phyloP scores from a whole-genome alignment of 208 protist genomes.

The Acanthamoeba royreba region DNA sequence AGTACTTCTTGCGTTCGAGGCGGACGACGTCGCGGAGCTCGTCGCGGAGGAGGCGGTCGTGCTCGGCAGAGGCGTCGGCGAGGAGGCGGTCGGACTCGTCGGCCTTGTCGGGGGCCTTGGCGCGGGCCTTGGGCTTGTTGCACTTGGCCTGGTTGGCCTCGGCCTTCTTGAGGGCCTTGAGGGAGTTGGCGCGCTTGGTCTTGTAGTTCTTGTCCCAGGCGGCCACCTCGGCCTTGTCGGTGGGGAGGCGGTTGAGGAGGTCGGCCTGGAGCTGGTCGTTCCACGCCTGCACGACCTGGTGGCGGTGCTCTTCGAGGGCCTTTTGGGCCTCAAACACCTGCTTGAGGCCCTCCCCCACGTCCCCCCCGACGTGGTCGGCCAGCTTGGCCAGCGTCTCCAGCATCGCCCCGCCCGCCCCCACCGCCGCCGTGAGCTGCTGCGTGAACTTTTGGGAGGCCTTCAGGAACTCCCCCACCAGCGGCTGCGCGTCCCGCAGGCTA shows the following conservation, averaged over 20 bases:
- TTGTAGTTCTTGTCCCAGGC: conserved; percentile 8
- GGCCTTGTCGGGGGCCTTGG: not conserved
- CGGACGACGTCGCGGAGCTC: not conserved
- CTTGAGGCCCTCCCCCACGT: not conserved
- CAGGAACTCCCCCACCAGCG: not conserved
- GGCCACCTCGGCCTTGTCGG: not conserved
- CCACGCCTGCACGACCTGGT: not conserved
- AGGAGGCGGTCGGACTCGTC: not conserved
- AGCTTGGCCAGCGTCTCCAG: not conserved
- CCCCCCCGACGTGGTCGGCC: not conserved
- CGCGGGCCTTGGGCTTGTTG: conserved; percentile 21
- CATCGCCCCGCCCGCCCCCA: not conserved
- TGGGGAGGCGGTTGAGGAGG: not conserved
- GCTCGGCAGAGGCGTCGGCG: not conserved
- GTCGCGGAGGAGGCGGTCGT: not conserved
- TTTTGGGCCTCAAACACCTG: not conserved
- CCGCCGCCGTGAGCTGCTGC: not conserved
- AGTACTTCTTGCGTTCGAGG: not conserved
- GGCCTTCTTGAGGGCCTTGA: conserved; percentile 21
- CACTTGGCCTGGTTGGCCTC: not conserved
- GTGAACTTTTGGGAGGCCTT: conserved; percentile 34
- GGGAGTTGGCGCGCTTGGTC: not conserved
- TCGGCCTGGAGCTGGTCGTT: not conserved
- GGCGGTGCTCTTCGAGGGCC: not conserved
- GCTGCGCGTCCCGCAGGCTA: not conserved